These are phyloP conservation scores for Aspergillus leporis DNA, from an alignment of 495 filamentous ascomycete genomes.

Conservation along the genomic window DNA sequence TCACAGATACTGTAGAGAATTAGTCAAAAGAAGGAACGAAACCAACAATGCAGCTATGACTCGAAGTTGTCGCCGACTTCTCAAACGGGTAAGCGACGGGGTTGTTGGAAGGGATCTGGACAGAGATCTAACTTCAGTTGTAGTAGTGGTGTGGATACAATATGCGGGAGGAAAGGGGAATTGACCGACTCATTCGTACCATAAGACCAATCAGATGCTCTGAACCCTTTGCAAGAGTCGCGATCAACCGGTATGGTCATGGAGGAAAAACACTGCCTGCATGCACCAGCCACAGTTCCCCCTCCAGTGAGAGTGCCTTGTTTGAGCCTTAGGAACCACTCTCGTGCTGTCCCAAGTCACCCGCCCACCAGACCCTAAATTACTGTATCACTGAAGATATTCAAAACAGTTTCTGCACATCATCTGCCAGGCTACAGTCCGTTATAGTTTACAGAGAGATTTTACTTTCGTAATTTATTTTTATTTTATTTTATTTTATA, in stretches of 20 bases:
- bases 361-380: slow-evolving; percentile 10
- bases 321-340: slow-evolving; percentile 5
- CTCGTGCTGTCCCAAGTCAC: slow-evolving; percentile 11
- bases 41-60: neutral
- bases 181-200: neutral
- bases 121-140: neutral
- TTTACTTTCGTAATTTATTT: neutral
- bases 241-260: neutral
- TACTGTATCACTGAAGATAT: neutral
- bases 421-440: slow-evolving; percentile 7
- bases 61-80: neutral
- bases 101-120: neutral
- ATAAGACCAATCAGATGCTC: slow-evolving; percentile 1
- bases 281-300: slow-evolving; percentile 8
- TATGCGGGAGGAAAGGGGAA: slow-evolving; percentile 1
- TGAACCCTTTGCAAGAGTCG: neutral
- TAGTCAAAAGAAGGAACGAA: neutral
- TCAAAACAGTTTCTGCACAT: neutral
- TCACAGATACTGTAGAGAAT: neutral
- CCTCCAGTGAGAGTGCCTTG: neutral
- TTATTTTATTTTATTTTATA: slow-evolving; percentile 3
- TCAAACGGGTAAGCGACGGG: neutral
- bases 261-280: slow-evolving; percentile 4
- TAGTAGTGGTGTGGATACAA: neutral
- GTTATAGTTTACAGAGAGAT: neutral